Base-by-base conservation (phyloP, 768 basidiomycete genomes). In the Boletus vinaceobasis region DNA sequence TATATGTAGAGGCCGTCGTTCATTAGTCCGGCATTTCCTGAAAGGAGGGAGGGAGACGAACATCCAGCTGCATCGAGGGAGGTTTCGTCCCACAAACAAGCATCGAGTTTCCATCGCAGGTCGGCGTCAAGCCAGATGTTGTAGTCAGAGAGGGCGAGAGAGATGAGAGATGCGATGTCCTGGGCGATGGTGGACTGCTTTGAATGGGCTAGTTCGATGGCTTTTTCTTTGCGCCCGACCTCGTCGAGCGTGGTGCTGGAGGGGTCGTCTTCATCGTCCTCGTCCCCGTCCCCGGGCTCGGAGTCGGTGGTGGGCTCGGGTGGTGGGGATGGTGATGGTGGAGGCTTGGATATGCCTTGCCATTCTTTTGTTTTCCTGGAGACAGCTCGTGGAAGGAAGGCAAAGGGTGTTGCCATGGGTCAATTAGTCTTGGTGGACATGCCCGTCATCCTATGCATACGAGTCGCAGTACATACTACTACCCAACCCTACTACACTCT, bases 101-200 rank as follows among this genome's bases (percentile, higher is more conserved):
- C 55, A 36, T 82, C 81, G 14, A 86, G 69, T 31, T 71, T 76
- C 48, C 76, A 68, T 26, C 81, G 72, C 10, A 88, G 63, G 48
- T 84, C 82, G 0, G 78, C 69, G 61, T 88, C 80, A 4, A 69
- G 63, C 88, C 87, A 92, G 9, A 90, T 65, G 8, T 78, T 75
- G 67, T 89, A 81, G 62, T 89, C 81, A 5, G 88, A 87, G n/a
- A 93, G 71, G 0, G 88, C 78, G 4, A 91, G 77, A 2, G 64
- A 71, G 21, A 86, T 59, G 33, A 89, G 72, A 10, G 68, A 66
- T 4, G 77, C 77, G 44, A 79, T 75, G 57, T 85, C 85, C 40
- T 77, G 75, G 17, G 76, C 69, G 4, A 63, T 49, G 31, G 56
- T 53, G 46, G 58, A 60, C 11, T 59, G 52, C 56, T 67, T 70